phyloP scores from a whole-genome alignment of 2,329 filamentous ascomycete genomes.

The Colletotrichum sp. region DNA sequence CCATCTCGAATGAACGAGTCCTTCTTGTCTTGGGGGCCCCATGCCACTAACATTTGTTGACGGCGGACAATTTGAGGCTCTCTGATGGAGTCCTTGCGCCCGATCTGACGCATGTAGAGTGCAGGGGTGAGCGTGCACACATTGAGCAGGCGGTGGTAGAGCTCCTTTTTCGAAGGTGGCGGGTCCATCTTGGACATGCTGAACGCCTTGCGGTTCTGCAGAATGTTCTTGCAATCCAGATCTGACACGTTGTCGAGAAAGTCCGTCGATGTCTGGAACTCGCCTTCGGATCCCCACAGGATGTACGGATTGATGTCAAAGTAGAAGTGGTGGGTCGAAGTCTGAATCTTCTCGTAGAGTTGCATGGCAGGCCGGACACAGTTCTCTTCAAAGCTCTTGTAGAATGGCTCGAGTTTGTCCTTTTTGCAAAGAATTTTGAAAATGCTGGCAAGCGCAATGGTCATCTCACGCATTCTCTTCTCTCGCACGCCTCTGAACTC shows the following conservation, averaged over 20 bases:
- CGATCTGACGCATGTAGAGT: slow-evolving; percentile 39
- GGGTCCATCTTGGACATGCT: slow-evolving; percentile 34
- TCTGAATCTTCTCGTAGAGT: slow-evolving; percentile 41
- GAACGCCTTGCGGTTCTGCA: slow-evolving; percentile 40
- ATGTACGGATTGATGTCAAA: slow-evolving; percentile 36
- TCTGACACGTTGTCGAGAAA: slow-evolving; percentile 33
- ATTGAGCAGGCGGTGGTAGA: slow-evolving; percentile 33
- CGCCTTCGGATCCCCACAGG: slow-evolving; percentile 24
- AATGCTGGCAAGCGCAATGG: slow-evolving; percentile 28
- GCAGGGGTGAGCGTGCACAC: slow-evolving; percentile 39
- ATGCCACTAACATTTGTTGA: slow-evolving; percentile 43
- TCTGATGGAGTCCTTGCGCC: slow-evolving; percentile 35
- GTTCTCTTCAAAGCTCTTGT: slow-evolving; percentile 24
- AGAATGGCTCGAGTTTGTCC: slow-evolving; percentile 25
- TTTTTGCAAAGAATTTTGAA: slow-evolving; percentile 32
- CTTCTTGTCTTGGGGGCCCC: slow-evolving; percentile 36
- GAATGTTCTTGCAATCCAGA: slow-evolving; percentile 39
- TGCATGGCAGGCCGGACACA: slow-evolving; percentile 39
- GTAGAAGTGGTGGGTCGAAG: slow-evolving; percentile 42
- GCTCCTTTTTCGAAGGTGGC: slow-evolving; percentile 30
- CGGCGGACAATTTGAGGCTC: slow-evolving; percentile 37
- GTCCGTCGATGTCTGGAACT: slow-evolving; percentile 29
- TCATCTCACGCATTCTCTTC: slow-evolving; percentile 28
- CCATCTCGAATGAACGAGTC: slow-evolving; percentile 28
- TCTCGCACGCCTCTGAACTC: slow-evolving; percentile 29